Base-by-base conservation (phyloP, 208 protist genomes). In the Tetramitus jugosus region DNA sequence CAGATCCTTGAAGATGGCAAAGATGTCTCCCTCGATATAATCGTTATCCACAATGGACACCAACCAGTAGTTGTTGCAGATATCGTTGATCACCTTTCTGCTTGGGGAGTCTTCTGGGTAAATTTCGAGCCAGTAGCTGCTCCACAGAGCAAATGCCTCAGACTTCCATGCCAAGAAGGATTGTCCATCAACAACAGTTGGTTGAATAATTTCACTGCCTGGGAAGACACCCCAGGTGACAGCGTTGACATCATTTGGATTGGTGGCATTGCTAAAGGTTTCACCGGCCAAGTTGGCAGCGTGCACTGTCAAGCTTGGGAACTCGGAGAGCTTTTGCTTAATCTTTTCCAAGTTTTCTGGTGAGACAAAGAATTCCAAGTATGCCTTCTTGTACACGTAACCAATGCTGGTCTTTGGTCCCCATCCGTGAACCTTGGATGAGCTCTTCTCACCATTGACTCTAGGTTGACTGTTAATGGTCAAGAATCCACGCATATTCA, bases 381-480 rank as follows among this genome's bases (percentile, higher is more conserved):
- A 89, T 62, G 74, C 82, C 61, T 91, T 90, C 74, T 91, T 86
- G 71, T 88, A 92, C 40, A 90, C 79, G 64, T 80, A 86, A 23
- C 87, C 87, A n/a, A n/a, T n/a, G n/a, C n/a, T n/a, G 62, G 81
- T 69, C n/a, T 35, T 46, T 23, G 84, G 83, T 3, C 87, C 89
- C 85, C 87, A 91, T n/a, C 86, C 88, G 46, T 72, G 40, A 35
- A 77, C 23, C 3, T 26, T 3, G 42, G 82, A 60, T 31, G 23
- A 37, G 26, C 67, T 80, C 45, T 26, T 8, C 1, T 10, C 23
- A 67, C 45, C 78, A 61, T 75, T 71, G 23, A 75, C 61, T 46
- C 26, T 39, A 49, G 80, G 80, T 87, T 98, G 95, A 23, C 80
- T 88, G 84, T 95, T 95, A 61, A 96, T 96, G 26, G 93, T 96